These are phyloP conservation scores for Ogataea glucozyma DNA, from an alignment of 805 yeast species.

Conservation along the genomic window DNA sequence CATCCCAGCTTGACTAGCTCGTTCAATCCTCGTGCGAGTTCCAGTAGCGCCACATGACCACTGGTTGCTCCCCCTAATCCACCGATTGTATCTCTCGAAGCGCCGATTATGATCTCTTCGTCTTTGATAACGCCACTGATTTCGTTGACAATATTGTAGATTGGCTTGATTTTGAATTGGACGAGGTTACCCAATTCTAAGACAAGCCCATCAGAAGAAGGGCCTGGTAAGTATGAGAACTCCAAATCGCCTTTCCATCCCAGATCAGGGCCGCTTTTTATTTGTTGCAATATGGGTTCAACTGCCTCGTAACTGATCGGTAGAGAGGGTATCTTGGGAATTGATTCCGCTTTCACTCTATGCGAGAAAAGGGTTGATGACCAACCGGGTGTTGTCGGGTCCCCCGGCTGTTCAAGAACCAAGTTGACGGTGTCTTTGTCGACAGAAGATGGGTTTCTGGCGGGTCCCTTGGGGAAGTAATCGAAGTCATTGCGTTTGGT, in stretches of 20 bases:
- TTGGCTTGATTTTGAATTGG: constrained; percentile 42
- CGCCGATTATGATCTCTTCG: constrained; percentile 56
- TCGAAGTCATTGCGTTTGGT: constrained; percentile 56
- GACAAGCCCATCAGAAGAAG: constrained; percentile 34
- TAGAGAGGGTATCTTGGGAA: constrained; percentile 55
- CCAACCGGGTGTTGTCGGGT: constrained; percentile 77
- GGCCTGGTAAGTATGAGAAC: constrained; percentile 49
- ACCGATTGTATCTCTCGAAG: constrained; percentile 52
- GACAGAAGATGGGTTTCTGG: constrained; percentile 60
- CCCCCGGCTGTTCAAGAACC: constrained; percentile 66
- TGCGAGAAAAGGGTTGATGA: constrained; percentile 49
- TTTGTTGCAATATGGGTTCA: constrained; percentile 39
- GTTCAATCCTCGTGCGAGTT: constrained; percentile 52
- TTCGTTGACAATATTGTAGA: constrained; percentile 50
- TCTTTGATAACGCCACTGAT: constrained; percentile 57
- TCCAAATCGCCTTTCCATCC: constrained; percentile 43
- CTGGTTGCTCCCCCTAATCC: constrained; percentile 55
- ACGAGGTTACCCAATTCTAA: constrained; percentile 45
- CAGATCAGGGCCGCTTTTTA: constrained; percentile 42
- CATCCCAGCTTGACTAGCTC: constrained; percentile 46
- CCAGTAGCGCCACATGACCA: constrained; percentile 51
- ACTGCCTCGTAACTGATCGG: constrained; percentile 49
- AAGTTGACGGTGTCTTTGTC: constrained; percentile 63
- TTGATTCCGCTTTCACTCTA: constrained; percentile 41
- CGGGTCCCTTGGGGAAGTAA: constrained; percentile 65